A percentile compares a stretch with the other conserved stretches of the same genome.
phyloP scores from a whole-genome alignment of 495 filamentous ascomycete genomes.

The Talaromyces proteolyticus region DNA sequence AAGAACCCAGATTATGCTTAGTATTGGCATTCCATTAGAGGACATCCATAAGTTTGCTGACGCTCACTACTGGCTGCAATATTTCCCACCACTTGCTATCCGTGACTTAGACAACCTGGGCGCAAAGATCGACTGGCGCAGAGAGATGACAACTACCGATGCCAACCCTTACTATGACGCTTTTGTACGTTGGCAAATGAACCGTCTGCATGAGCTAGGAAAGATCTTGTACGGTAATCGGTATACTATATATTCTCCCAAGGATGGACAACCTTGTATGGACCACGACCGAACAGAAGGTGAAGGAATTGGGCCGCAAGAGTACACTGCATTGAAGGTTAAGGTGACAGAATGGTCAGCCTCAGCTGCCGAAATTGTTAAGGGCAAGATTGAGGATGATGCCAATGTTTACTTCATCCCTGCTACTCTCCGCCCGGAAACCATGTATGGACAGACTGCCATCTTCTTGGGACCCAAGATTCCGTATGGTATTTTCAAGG shows the following conservation, averaged over 20 bases:
- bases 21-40: conserved; percentile 72
- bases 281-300: conserved; percentile 92
- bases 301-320: conserved; percentile 84
- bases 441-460: conserved; percentile 96
- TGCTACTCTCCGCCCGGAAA: conserved; percentile 90
- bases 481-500: conserved; percentile 84
- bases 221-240: conserved; percentile 95
- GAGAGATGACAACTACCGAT: conserved; percentile 90
- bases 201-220: conserved; percentile 75
- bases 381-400: conserved; percentile 71
- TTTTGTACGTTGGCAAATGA: conserved; percentile 98
- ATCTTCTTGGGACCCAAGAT: conserved; percentile 93
- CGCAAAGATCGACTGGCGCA: conserved; percentile 83
- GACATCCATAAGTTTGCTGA: conserved; percentile 93
- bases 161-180: conserved; percentile 96
- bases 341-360: conserved; percentile 84
- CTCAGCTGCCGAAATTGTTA: conserved; percentile 57
- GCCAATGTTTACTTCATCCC: conserved; percentile 85
- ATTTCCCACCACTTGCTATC: conserved; percentile 79
- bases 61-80: conserved; percentile 78
- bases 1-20: conserved; percentile 60
- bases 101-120: conserved; percentile 80
- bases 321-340: conserved; percentile 89
- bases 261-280: conserved; percentile 96
- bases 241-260: conserved; percentile 93